Conservation (phyloP, 2,329 filamentous ascomycete genomes). For the Biscogniauxia mediterranea region DNA sequence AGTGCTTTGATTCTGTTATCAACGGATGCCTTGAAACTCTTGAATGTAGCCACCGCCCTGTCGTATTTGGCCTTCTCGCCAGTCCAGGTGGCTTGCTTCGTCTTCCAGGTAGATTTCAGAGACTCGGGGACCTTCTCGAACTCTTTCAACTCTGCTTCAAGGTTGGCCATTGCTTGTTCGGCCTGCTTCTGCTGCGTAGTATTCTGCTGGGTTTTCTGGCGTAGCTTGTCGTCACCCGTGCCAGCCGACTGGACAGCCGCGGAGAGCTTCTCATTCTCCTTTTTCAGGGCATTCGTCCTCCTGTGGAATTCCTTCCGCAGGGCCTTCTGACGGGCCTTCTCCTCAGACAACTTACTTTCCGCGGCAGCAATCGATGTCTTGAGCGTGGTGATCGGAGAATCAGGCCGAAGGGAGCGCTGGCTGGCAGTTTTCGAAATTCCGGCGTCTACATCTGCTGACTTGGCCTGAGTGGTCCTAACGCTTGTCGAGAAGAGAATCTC, state of each 20-base stretch:
- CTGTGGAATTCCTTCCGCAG: conserved; percentile 73
- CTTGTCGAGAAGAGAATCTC: conserved; percentile 69
- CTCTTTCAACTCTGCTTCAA: conserved; percentile 60
- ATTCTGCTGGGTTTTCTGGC: conserved; percentile 73
- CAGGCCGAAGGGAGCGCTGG: conserved; percentile 65
- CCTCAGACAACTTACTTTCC: conserved; percentile 68
- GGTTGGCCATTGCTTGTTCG: conserved; percentile 53
- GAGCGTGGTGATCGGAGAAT: conserved; percentile 74
- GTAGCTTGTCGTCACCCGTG: conserved; percentile 72
- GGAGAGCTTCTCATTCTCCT: conserved; percentile 70
- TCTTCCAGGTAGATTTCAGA: conserved; percentile 56
- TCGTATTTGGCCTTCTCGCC: conserved; percentile 61
- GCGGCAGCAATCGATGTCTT: conserved; percentile 73
- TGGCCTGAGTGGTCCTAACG: conserved; percentile 62
- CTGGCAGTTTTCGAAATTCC: conserved; percentile 38
- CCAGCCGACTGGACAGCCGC: conserved; percentile 66
- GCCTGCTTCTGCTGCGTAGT: conserved; percentile 69
- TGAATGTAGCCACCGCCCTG: conserved; percentile 51
- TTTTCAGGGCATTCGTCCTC: conserved; percentile 63
- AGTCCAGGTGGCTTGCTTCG: conserved; percentile 51
- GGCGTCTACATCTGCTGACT: conserved; percentile 38
- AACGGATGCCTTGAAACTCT: conserved; percentile 57
- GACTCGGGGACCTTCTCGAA: conserved; percentile 64
- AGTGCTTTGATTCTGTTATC: conserved; percentile 63
- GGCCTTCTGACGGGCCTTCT: conserved; percentile 66